Percentiles rank a stretch among this genome's conserved stretches.
Conservation (phyloP, 371 early-diverging fungal species). For the Haplosporangium sp. region DNA sequence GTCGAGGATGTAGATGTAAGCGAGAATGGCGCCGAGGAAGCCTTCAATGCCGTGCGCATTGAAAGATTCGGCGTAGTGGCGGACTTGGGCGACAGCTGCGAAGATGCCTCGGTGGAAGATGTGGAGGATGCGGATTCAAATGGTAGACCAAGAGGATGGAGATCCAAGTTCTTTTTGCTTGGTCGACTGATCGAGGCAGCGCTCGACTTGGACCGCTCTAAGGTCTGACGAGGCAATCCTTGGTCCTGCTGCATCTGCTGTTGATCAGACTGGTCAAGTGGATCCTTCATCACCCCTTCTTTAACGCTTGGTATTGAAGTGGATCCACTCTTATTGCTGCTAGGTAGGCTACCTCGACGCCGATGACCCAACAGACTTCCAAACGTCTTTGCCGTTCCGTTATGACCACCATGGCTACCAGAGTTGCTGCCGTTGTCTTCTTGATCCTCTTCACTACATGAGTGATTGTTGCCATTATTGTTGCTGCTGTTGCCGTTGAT, state of each 20-base stretch:
- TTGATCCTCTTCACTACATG: neutral
- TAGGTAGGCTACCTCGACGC: conserved; percentile 15
- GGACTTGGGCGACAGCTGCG: neutral
- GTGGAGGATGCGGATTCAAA: conserved; percentile 2
- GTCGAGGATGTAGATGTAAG: conserved; percentile 10
- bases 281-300: neutral
- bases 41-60: neutral
- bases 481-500: conserved; percentile 1
- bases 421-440: neutral
- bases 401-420: neutral
- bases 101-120: neutral
- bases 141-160: conserved; percentile 23
- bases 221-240: neutral
- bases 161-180: conserved; percentile 8
- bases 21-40: neutral
- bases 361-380: conserved; percentile 17
- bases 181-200: neutral
- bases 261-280: neutral
- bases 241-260: neutral
- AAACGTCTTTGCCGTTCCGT: neutral
- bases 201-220: conserved; percentile 16
- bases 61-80: neutral
- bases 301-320: neutral
- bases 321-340: neutral
- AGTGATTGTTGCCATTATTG: conserved; percentile 1